Conservation (phyloP, 2,329 filamentous ascomycete genomes). For the Colletotrichum sp. region DNA sequence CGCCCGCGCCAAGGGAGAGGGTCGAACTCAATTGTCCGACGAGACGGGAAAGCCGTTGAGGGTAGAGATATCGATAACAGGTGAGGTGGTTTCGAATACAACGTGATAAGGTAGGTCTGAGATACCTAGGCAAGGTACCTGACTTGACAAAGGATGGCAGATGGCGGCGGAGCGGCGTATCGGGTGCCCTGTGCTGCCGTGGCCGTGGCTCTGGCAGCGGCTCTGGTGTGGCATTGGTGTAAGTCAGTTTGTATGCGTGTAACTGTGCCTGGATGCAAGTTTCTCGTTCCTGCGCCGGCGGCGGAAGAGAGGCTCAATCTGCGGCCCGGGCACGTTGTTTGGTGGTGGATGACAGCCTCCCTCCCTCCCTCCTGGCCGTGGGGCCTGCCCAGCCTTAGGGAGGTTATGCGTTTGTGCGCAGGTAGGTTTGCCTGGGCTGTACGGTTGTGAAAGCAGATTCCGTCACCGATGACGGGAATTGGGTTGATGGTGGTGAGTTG, state of each 20-base stretch:
- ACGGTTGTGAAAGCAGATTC: not conserved
- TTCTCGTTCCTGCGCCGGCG: slow-evolving; percentile 16
- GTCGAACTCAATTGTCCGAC: not conserved
- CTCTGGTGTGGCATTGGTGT: not conserved
- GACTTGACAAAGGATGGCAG: slow-evolving; percentile 1
- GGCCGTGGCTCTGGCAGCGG: not conserved
- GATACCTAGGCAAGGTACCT: not conserved
- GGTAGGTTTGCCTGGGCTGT: not conserved
- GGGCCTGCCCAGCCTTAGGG: not conserved
- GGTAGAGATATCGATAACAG: not conserved
- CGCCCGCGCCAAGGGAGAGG: slow-evolving; percentile 1
- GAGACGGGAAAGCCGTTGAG: not conserved
- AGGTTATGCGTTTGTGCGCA: not conserved
- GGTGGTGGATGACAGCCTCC: slow-evolving; percentile 6
- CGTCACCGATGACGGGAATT: slow-evolving; percentile 1
- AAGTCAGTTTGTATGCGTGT: not conserved
- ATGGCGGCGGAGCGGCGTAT: not conserved
- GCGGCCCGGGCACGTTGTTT: slow-evolving; percentile 20
- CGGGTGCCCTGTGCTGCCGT: not conserved
- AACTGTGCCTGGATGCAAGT: slow-evolving; percentile 6
- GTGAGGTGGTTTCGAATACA: slow-evolving; percentile 14
- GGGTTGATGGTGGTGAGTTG: not conserved
- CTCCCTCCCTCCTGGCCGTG: not conserved
- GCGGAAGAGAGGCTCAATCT: slow-evolving; percentile 1
- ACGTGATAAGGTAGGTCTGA: not conserved